phyloP scores from a whole-genome alignment of 345 rosid species.

The Salix arbutifolia region DNA sequence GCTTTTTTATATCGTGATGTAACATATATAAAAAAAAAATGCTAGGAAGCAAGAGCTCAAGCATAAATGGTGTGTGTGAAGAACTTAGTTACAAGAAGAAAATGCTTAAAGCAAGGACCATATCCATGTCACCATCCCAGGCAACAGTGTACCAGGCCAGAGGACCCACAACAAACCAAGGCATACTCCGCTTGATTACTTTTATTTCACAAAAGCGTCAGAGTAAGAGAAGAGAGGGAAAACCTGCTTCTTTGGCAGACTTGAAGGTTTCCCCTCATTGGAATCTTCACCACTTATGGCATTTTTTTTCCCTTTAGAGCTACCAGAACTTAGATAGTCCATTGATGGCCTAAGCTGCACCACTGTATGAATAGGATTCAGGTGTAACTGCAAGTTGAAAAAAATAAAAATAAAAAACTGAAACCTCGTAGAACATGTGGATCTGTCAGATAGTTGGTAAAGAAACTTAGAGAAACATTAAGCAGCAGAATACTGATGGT shows the following conservation, averaged over 20 bases:
- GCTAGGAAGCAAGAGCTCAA: no score
- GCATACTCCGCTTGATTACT: background rate
- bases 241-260: constrained; percentile 63
- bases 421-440: constrained; percentile 4
- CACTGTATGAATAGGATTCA: constrained; percentile 81
- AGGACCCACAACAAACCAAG: background rate
- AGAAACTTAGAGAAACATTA: background rate
- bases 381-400: constrained; percentile 60
- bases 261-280: constrained; percentile 33
- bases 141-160: background rate
- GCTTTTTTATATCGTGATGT: no score
- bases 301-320: constrained; percentile 40
- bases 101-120: background rate
- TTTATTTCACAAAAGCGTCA: background rate
- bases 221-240: background rate
- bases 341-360: constrained; percentile 82
- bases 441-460: background rate
- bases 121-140: background rate
- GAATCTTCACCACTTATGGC: constrained; percentile 29
- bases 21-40: no score
- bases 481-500: background rate
- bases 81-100: background rate
- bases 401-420: background rate
- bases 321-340: constrained; percentile 35
- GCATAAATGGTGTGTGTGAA: no score